Evolutionary conservation across 371 early-diverging fungal species (phyloP).

Genomic region (Apophysomyces variabilis): DNA sequence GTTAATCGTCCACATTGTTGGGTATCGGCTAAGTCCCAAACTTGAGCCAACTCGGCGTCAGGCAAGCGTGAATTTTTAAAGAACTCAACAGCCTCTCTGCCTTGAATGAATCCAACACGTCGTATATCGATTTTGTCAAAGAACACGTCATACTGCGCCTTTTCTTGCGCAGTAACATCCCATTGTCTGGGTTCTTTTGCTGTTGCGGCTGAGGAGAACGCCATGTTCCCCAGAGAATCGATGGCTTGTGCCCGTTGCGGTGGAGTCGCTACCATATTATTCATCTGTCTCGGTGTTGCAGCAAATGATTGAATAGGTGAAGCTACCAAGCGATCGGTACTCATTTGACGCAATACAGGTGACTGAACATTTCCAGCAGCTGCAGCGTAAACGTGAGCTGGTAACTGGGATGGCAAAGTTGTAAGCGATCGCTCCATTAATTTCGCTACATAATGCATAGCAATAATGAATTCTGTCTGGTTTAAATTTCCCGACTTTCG

Average conservation of each 20-base stretch:
- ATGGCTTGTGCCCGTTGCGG: constrained; percentile 44
- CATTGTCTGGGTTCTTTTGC: constrained; percentile 50
- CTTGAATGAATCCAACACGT: constrained; percentile 33
- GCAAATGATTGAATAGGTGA: constrained; percentile 21
- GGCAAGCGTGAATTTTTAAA: constrained; percentile 85
- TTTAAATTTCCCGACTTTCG: constrained; percentile 69
- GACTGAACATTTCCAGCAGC: constrained; percentile 39
- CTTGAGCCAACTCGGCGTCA: constrained; percentile 72
- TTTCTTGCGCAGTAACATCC: constrained; percentile 75
- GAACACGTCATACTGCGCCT: constrained; percentile 67
- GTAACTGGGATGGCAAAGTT: constrained; percentile 64
- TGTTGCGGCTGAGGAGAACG: constrained; percentile 34
- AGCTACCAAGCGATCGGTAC: constrained; percentile 4
- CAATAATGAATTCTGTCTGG: constrained; percentile 76
- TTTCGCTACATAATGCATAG: constrained; percentile 82
- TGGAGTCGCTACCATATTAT: constrained; percentile 31
- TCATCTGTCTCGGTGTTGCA: constrained; percentile 20
- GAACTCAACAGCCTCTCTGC: constrained; percentile 80
- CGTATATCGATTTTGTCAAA: constrained; percentile 74
- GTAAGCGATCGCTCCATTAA: constrained; percentile 71
- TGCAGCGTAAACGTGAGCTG: constrained; percentile 62
- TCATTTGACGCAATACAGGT: constrained; percentile 17
- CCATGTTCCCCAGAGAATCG: constrained; percentile 45
- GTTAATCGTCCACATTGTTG: constrained; percentile 79
- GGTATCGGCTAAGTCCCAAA: constrained; percentile 86